Base-by-base conservation (phyloP, 169 alveolate species). In the Plasmodium adleri region DNA sequence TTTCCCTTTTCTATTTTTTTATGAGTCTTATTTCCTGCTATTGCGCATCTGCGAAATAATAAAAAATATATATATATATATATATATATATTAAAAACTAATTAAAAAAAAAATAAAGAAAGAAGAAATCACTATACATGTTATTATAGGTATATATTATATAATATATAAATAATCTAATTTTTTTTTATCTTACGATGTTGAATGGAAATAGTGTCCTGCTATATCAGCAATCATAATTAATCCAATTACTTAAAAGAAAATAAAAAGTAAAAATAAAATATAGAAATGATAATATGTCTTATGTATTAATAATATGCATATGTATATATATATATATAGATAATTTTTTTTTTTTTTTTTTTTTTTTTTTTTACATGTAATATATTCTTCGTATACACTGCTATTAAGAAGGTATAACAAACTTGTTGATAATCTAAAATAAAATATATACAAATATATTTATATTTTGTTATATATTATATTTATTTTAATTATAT, bases 181-280 rank as follows among this genome's bases (percentile, higher is more conserved):
- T 73, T 26, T 68, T 80, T 80, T 66, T 62, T 15, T 68, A 32
- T 62, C 15, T 52, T 86, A 86, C 92, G 92, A 86, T 71, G 92
- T 59, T 49, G 92, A 43, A 50, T 86, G 92, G 63, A 86, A 32
- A 50, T 86, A 86, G 45, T 86, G 92, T 15, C 92, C 92, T 43
- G 72, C 92, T 50, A 86, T 86, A 47, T 86, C 92, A n/a, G 92
- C 92, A 72, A 86, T 86, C 92, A 86, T 86, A 54, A 86, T 47
- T 62, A 86, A 45, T 71, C 92, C 92, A 54, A 86, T 59, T 54
- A 58, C 92, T 86, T 15, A 3, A 64, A 20, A 49, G 59, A 32
- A 63, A 50, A 58, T 71, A 13, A 56, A 15, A 56, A 56, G 22
- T n/a, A 52, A 56, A 15, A 56, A 15, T 8, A 24, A 10, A 56